A percentile compares a stretch with the other conserved stretches of the same genome.
These are phyloP conservation scores for Solanum habrochaites DNA, from an alignment of 257 asterid genomes.

Conservation along the genomic window DNA sequence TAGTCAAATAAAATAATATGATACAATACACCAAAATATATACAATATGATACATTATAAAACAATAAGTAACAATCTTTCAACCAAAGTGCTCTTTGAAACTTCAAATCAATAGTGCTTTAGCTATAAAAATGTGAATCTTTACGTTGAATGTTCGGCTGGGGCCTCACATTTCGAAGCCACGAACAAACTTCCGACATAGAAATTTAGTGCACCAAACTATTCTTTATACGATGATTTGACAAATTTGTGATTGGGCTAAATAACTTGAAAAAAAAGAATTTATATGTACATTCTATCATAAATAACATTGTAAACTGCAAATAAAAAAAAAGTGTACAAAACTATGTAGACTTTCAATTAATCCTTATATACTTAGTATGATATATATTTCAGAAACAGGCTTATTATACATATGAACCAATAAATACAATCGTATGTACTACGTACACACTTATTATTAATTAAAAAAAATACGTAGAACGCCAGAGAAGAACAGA, in stretches of 20 bases:
- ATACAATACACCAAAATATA: too few species aligned
- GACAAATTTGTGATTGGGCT: neutral
- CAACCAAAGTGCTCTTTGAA: neutral
- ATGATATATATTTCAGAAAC: neutral
- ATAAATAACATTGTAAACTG: neutral
- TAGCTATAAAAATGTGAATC: neutral
- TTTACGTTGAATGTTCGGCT: too few species aligned
- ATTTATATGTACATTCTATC: neutral
- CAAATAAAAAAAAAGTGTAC: neutral
- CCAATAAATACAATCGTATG: neutral
- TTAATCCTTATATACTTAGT: neutral
- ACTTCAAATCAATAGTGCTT: neutral
- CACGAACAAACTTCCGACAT: too few species aligned
- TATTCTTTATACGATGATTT: too few species aligned
- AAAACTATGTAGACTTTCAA: neutral
- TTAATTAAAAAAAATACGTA: neutral
- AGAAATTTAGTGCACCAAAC: neutral
- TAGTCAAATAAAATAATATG: too few species aligned
- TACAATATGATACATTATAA: too few species aligned
- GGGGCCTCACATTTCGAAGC: too few species aligned
- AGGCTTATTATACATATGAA: neutral
- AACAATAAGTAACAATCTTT: too few species aligned
- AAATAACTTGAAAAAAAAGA: neutral
- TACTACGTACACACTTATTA: neutral
- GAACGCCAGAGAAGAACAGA: fast-evolving